Evolutionary conservation across 2,329 filamentous ascomycete species (phyloP), one percentile per base, ranked within the genome.

Genomic region (Curvularia verruculosa): DNA sequence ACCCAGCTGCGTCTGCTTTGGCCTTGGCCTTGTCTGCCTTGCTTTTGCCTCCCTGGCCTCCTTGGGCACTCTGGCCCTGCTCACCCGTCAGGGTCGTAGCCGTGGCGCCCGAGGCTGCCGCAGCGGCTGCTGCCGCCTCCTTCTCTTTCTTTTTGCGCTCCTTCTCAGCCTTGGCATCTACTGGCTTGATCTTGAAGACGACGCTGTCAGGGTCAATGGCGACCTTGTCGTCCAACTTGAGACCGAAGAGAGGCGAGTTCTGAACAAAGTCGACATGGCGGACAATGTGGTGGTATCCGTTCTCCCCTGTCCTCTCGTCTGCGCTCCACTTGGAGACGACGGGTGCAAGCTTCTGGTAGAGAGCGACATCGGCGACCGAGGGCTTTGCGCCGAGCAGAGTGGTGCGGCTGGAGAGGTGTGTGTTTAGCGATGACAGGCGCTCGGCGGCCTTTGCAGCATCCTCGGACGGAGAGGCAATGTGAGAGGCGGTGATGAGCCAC

Each of bases 81-180:
- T 72, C 69, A 36, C 65, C 71, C 12, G 72, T 71, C 21, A 69
- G 49, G 4, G 75, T 74, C 9, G 78, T 77, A 46, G 76, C 69
- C 10, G 79, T 79, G 29, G 75, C 77, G 41, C 79, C 81, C 24
- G 78, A 82, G 9, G 83, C 83, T 2, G 83, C 85, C 13, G 86
- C 87, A 41, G 74, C 81, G 28, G 80, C 80, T 15, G 81, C 81
- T 5, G 79, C 78, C 18, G 78, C 77, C 50, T 89, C 90, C 84
- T 96, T 96, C 81, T 96, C 92, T 83, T 96, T 96, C 89, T 96
- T 97, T 79, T 94, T 86, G 46, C 89, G 87, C 84, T 97, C 93
- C 83, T 97, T 97, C 84, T 97, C 94, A 54, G 92, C 92, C 84
- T 96, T 96, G 69, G 90, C 87, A 66, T 96, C 92, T 60, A 94